Evolutionary conservation across 1,284 basidiomycete species (phyloP), one percentile per base, ranked within the genome.

Genomic region (Pyrrhoderma noxium): DNA sequence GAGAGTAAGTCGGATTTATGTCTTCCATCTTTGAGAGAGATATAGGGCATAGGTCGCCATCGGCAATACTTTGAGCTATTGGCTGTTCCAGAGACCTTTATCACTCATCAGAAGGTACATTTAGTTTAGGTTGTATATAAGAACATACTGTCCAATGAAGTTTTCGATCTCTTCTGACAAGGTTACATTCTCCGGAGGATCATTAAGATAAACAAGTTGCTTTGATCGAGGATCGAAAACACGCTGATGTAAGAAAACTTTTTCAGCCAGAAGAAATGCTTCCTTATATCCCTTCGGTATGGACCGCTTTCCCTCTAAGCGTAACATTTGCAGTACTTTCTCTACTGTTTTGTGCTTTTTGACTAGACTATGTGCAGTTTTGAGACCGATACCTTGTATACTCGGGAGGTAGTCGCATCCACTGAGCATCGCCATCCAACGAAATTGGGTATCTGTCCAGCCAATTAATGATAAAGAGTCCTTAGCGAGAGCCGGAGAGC

Each of bases 341-440:
- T 95, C 91, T 13, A 87, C 82, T 0, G 89, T 89, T 66, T 88
- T 90, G 76, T 89, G 82, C 64, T 89, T 89, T 60, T 85, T 75
- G 57, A 99, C 67, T 52, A 98, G 69, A 11, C 75, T 67, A 67
- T 89, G 89, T 0, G 96, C 94, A n/a, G 90, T 98, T 74, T 97
- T 98, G 60, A 98, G 73, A 1, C 96, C 96, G 41, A 99, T 76
- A 1, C 96, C 95, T 43, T 84, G 84, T 56, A 99, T 89, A 51
- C 92, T 96, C 4, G 93, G 82, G 18, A 98, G 78, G 66, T 99
- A 99, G 66, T 99, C 96, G 65, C 96, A 99, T 2, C 96, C 96
- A 52, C 90, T 92, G 38, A 99, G 76, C 64, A 99, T 98, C 21
- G 94, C 89, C 93, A 97, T 97, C 35, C 87, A 76, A 21, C 96